phyloP scores from a whole-genome alignment of 306 rosid species.

The Lathyrus sativus region DNA sequence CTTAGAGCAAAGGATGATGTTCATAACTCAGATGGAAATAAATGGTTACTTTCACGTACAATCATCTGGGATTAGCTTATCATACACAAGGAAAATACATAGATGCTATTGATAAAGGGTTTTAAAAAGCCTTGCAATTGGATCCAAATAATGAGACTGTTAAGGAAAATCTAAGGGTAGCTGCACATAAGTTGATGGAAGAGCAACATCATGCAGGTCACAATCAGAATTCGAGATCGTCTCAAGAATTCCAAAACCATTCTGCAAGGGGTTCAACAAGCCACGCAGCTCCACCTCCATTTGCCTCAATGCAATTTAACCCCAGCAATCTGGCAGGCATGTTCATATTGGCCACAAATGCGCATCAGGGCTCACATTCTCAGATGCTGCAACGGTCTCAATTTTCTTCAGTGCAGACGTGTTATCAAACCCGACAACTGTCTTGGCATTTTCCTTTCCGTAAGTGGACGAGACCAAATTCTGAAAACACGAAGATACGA shows the following conservation, averaged over 20 bases:
- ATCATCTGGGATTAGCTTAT: slow-evolving; percentile 84
- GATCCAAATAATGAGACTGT: slow-evolving; percentile 83
- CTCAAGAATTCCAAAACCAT: slow-evolving; percentile 55
- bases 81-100: slow-evolving; percentile 81
- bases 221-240: slow-evolving; percentile 56
- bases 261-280: slow-evolving; percentile 56
- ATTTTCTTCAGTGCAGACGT: no score
- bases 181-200: slow-evolving; percentile 62
- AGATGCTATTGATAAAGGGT: slow-evolving; percentile 77
- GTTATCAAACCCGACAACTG: no score
- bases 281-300: slow-evolving; percentile 51
- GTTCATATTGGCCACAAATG: slow-evolving; percentile 58
- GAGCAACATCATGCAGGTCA: slow-evolving; percentile 49
- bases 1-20: no score
- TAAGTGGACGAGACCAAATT: no score
- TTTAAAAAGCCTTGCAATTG: slow-evolving; percentile 77
- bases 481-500: no score
- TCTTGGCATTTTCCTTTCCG: no score
- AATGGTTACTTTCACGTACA: no score
- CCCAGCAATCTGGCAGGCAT: slow-evolving; percentile 54
- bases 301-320: slow-evolving; percentile 57
- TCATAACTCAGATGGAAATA: no score
- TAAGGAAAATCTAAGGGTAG: slow-evolving; percentile 77
- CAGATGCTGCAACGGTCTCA: no score
- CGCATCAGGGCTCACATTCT: slow-evolving; percentile 52